Conservation (phyloP, 2,329 filamentous ascomycete species). For the Endoconidiophora laricicola region DNA sequence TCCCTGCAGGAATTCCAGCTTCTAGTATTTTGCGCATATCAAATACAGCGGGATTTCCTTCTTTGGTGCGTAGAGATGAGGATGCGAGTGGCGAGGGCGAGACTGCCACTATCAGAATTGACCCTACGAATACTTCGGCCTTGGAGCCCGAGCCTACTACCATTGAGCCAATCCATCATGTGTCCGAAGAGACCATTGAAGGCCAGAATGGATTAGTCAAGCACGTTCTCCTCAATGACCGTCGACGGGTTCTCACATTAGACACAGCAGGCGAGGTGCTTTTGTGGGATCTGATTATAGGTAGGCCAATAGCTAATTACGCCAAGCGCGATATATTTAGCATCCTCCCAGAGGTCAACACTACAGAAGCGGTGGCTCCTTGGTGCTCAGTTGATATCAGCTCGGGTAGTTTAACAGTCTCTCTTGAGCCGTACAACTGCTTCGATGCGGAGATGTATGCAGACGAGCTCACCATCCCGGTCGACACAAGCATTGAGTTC, state of each 20-base stretch:
- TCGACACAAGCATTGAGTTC: conserved; percentile 52
- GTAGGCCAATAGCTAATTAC: conserved; percentile 75
- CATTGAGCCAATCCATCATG: conserved; percentile 45
- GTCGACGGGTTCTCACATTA: conserved; percentile 72
- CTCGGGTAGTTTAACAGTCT: conserved; percentile 78
- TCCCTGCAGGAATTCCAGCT: conserved; percentile 45
- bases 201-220: conserved; percentile 93
- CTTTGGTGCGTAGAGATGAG: conserved; percentile 25
- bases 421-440: conserved; percentile 85
- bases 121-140: conserved; percentile 16
- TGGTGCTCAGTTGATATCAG: conserved; percentile 94
- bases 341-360: conserved; percentile 74
- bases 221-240: conserved; percentile 78
- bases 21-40: conserved; percentile 69
- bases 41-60: conserved; percentile 63
- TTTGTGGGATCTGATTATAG: conserved; percentile 87
- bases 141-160: conserved; percentile 16
- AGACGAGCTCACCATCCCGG: conserved; percentile 63
- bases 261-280: conserved; percentile 92
- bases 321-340: conserved; percentile 90
- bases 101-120: conserved; percentile 26
- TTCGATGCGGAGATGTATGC: conserved; percentile 97
- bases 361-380: conserved; percentile 72
- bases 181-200: conserved; percentile 71
- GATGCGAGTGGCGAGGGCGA: conserved; percentile 29